phyloP scores from a whole-genome alignment of 108 stramenopile species.

The Nannochloropsis gaditana region DNA sequence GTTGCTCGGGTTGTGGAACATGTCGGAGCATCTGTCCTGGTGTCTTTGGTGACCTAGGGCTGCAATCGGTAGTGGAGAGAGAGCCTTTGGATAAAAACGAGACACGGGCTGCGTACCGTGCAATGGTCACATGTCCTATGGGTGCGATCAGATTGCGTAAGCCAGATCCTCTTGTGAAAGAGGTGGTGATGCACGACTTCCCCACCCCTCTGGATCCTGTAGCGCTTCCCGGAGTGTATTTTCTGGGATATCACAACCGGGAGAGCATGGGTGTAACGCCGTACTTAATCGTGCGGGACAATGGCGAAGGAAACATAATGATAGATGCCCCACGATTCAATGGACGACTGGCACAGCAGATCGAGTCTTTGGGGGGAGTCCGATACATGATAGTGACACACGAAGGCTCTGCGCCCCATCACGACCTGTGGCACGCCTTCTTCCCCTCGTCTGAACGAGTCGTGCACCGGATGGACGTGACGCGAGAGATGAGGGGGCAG shows the following conservation, averaged over 20 bases:
- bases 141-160: background rate
- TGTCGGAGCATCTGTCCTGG: background rate
- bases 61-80: background rate
- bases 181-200: conserved; percentile 20
- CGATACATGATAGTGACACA: background rate
- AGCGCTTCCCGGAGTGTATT: conserved; percentile 8
- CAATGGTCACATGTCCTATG: background rate
- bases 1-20: background rate
- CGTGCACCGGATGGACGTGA: background rate
- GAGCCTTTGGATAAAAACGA: background rate
- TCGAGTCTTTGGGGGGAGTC: background rate
- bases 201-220: background rate
- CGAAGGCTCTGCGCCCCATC: background rate
- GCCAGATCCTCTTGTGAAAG: conserved; percentile 1
- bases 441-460: background rate
- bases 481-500: conserved; percentile 6
- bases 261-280: conserved; percentile 4
- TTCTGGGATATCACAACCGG: conserved; percentile 20
- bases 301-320: conserved; percentile 12
- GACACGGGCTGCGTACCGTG: background rate
- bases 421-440: conserved; percentile 1
- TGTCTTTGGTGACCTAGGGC: background rate
- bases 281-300: background rate
- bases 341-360: background rate
- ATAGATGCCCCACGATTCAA: conserved; percentile 7